phyloP scores from a whole-genome alignment of 2,329 filamentous ascomycete genomes.

The Catunica adiposa region DNA sequence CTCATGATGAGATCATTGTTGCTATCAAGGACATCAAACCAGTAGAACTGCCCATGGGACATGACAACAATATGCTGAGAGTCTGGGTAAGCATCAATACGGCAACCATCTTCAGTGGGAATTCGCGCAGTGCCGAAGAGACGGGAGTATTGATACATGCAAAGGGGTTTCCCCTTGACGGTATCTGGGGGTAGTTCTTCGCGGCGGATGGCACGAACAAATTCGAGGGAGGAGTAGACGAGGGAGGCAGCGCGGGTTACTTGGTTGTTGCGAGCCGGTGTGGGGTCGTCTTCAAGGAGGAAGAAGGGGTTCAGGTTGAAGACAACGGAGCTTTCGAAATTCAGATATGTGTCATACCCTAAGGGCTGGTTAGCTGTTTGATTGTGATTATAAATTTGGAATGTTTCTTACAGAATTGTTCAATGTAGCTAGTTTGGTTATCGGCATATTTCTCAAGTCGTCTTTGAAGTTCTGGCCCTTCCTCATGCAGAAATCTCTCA shows the following conservation, averaged over 20 bases:
- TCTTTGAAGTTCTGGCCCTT: constrained; percentile 74
- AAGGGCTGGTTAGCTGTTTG: neutral
- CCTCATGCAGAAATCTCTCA: constrained; percentile 61
- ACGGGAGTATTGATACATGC: constrained; percentile 96
- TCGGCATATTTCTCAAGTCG: constrained; percentile 79
- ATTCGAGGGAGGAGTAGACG: constrained; percentile 75
- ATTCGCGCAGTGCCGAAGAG: constrained; percentile 90
- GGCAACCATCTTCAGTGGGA: constrained; percentile 83
- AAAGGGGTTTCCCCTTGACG: constrained; percentile 66
- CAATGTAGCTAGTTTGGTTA: constrained; percentile 89
- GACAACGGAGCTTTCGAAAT: constrained; percentile 94
- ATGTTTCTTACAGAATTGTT: constrained; percentile 74
- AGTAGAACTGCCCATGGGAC: constrained; percentile 92
- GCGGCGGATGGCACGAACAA: constrained; percentile 79
- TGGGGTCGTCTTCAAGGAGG: constrained; percentile 90
- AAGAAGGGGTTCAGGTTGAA: constrained; percentile 97
- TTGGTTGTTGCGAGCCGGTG: constrained; percentile 88
- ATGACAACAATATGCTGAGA: constrained; percentile 87
- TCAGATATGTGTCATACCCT: constrained; percentile 99
- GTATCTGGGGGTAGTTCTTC: constrained; percentile 87
- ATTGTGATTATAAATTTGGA: neutral
- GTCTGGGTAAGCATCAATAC: constrained; percentile 87
- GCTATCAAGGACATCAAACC: constrained; percentile 93
- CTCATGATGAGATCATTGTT: constrained; percentile 95
- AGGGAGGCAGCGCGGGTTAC: constrained; percentile 87